Base-by-base conservation (phyloP, 164 flowering plant species). In the Santalum album region DNA sequence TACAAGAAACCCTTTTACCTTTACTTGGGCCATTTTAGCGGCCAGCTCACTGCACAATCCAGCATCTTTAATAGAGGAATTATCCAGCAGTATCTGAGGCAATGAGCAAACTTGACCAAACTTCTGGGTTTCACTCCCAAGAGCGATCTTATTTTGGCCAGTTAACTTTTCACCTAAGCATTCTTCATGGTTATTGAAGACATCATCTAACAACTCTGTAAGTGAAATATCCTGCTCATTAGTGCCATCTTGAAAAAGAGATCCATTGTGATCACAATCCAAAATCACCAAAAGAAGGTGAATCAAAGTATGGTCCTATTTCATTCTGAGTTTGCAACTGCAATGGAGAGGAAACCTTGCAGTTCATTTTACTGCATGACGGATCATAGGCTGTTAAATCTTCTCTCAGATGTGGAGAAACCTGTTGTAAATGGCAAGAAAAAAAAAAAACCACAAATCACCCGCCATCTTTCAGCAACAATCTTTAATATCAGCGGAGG, bases 191-290 rank as follows among this genome's bases (percentile, higher is more conserved):
- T 55, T 55, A 49, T 60, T 50, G 46, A 63, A 61, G 18, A 60
- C 47, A 34, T 47, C 73, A 61, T 56, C 66, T 42, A 66, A n/a
- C n/a, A n/a, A 69, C 12, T 65, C 70, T 0, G 69, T 32, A 24
- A 74, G 38, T 1, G 56, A 65, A 1, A 63, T 55, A 57, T 74
- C 75, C 32, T 50, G 68, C 53, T 68, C 70, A 60, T 64, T 24
- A 6, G 69, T 57, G 21, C 78, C 78, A 62, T 68, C 78, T 46
- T 47, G 70, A 48, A 72, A 72, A 38, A 15, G 56, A 9, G 62
- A 46, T n/a, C 70, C 75, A 51, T 40, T 24, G 7, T 44, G 46
- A 26, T 56, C 23, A 25, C 66, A 51, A 32, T n/a, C 77, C 77
- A 64, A 73, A 73, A 60, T 66, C 68, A 48, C n/a, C n/a, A n/a